Conservation (phyloP, 768 basidiomycete species). For the Hypholoma sublateritium region DNA sequence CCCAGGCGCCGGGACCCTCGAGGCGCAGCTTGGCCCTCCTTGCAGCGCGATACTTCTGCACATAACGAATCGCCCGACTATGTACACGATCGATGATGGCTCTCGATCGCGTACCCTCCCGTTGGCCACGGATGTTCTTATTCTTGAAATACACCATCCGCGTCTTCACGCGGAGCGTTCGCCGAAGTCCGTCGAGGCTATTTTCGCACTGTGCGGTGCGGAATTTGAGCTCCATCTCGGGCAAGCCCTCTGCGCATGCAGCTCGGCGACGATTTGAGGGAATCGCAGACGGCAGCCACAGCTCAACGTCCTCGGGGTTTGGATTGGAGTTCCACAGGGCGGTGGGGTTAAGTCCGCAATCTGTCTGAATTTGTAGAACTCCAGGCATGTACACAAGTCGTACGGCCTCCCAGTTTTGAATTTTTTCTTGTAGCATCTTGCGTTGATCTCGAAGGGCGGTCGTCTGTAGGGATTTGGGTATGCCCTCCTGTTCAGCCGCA, state of each 20-base stretch:
- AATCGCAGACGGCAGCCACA: slow-evolving; percentile 7
- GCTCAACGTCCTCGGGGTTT: slow-evolving; percentile 4
- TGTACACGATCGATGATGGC: too few species aligned
- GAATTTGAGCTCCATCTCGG: too few species aligned
- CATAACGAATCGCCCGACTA: too few species aligned
- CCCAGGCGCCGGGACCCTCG: too few species aligned
- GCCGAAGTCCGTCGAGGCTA: too few species aligned
- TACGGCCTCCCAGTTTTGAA: slow-evolving; percentile 11
- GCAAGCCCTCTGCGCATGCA: neutral
- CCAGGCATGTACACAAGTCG: slow-evolving; percentile 16
- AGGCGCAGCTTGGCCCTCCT: too few species aligned
- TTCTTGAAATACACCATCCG: too few species aligned
- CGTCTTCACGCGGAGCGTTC: too few species aligned
- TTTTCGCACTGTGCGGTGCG: too few species aligned
- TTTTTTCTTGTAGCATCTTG: neutral
- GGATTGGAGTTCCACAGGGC: neutral
- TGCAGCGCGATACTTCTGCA: too few species aligned
- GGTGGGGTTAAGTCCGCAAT: neutral
- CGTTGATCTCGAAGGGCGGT: neutral
- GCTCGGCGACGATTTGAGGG: neutral
- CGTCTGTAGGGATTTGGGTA: neutral
- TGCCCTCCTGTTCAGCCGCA: neutral
- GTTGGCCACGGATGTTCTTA: too few species aligned
- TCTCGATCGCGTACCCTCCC: too few species aligned
- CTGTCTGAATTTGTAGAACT: slow-evolving; percentile 10